Percentiles rank a stretch among this genome's conserved stretches.
phyloP scores from a whole-genome alignment of 83 land plant genomes.

The Picea mariana region DNA sequence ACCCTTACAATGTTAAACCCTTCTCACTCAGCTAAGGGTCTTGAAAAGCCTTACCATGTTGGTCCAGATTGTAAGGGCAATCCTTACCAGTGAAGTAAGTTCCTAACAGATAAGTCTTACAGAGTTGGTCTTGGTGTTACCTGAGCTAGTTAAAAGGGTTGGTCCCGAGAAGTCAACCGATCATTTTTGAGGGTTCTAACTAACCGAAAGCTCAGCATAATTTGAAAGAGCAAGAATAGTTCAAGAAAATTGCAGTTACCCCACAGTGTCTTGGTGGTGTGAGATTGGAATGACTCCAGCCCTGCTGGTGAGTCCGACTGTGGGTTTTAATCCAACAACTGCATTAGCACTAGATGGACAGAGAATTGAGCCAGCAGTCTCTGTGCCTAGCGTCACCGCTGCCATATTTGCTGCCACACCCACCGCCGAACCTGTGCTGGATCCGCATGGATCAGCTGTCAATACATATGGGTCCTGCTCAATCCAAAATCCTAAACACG shows the following conservation, averaged over 20 bases:
- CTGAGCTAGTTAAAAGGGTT: too few relatives aligned
- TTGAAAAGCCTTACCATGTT: too few relatives aligned
- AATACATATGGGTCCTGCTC: slow-evolving; percentile 38
- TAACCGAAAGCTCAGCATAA: too few relatives aligned
- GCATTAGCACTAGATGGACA: slow-evolving; percentile 35
- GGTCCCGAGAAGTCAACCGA: too few relatives aligned
- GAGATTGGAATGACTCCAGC: slow-evolving; percentile 58
- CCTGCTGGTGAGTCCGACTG: slow-evolving; percentile 70
- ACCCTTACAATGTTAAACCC: too few relatives aligned
- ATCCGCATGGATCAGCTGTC: slow-evolving; percentile 25
- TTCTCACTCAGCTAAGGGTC: too few relatives aligned
- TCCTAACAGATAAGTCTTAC: too few relatives aligned
- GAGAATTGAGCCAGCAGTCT: slow-evolving; percentile 41
- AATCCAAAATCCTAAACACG: neutral
- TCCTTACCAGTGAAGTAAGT: too few relatives aligned
- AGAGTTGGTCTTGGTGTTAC: too few relatives aligned
- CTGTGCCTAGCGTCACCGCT: slow-evolving; percentile 38
- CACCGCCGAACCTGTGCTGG: slow-evolving; percentile 40
- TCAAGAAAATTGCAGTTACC: slow-evolving; percentile 26
- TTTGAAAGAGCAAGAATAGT: neutral
- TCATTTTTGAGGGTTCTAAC: too few relatives aligned
- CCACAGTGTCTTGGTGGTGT: slow-evolving; percentile 50
- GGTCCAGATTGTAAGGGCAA: too few relatives aligned
- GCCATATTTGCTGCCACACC: slow-evolving; percentile 42
- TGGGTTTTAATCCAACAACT: slow-evolving; percentile 67